Evolutionary conservation across 495 filamentous ascomycete genomes (phyloP).

Genomic region (Margaritispora aquatica): DNA sequence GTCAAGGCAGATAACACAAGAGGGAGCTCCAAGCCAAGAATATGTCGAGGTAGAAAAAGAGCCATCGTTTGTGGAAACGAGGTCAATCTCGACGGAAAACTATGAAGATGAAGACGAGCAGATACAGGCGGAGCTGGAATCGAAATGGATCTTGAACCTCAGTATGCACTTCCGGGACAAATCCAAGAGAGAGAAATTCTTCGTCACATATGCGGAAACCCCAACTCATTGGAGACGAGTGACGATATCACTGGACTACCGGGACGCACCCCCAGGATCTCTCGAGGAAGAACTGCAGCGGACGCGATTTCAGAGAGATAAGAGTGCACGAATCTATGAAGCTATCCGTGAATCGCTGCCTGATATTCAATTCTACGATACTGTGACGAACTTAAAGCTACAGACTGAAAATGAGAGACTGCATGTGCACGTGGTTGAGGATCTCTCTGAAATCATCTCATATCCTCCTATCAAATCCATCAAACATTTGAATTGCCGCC

Average conservation of each 20-base stretch:
- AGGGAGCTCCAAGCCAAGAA: conserved; percentile 11
- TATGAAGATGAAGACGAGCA: conserved; percentile 53
- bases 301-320: conserved; percentile 83
- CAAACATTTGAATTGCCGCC: conserved; percentile 63
- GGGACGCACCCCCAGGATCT: conserved; percentile 70
- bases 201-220: conserved; percentile 86
- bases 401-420: conserved; percentile 84
- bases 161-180: conserved; percentile 98
- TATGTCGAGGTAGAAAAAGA: conserved; percentile 17
- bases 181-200: conserved; percentile 95
- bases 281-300: conserved; percentile 76
- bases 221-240: conserved; percentile 77
- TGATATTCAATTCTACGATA: conserved; percentile 92
- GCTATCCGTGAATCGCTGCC: conserved; percentile 85
- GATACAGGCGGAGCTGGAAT: conserved; percentile 76
- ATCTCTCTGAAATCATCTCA: conserved; percentile 88
- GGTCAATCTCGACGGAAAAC: conserved; percentile 43
- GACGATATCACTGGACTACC: conserved; percentile 92
- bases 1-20: conserved; percentile 4
- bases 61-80: conserved; percentile 16
- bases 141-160: conserved; percentile 91
- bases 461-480: conserved; percentile 75
- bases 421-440: conserved; percentile 97
- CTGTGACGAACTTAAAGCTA: conserved; percentile 92
- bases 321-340: conserved; percentile 92